Evolutionary conservation across 1,284 basidiomycete species (phyloP), one percentile per base, ranked within the genome.

Genomic region (Cutaneotrichosporon dermatis): DNA sequence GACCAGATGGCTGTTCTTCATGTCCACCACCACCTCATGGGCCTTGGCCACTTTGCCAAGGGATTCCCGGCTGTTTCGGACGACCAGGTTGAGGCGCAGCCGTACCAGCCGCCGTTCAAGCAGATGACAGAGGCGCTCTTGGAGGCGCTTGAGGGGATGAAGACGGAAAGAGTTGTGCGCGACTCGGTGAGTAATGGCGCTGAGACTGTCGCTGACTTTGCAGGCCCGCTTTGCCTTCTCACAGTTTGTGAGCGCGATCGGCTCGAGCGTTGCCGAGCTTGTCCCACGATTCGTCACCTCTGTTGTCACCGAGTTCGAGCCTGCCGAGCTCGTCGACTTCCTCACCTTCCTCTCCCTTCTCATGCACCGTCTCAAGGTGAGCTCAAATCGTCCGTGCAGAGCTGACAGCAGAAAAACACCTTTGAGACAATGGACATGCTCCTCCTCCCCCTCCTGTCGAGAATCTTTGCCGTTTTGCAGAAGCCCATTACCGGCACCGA

Each of bases 21-120:
- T 73, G 86, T 93, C n/a, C 96, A 99, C 72, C 95, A 99, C 78
- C 83, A 89, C 66, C 90, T 99, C 72, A 89, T 97, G 84, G 95
- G 94, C 1, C 82, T 98, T 11, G 94, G 94, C 13, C 92, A 91
- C 70, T 85, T 99, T 56, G 90, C 93, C 51, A 97, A 98, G 79
- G 97, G 97, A 7, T 99, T 99, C 80, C 96, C 96, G 0, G 88
- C 91, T 71, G 88, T 87, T 68, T 88, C 88, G 36, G 85, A 84
- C 37, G 82, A 84, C 9, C 80, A 87, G 4, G 86, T 87, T 65
- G 82, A 86, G n/a, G 79, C 86, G 16, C 88, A 92, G 3, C 87
- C 88, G 0, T 84, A 83, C 76, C 79, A 92, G 58, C 84, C 87
- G 56, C 86, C 95, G 11, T 95, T 99, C 80, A 84, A 86, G 66